Base-by-base conservation (phyloP, 805 yeast genomes). In the Hanseniaspora valbyensis region DNA sequence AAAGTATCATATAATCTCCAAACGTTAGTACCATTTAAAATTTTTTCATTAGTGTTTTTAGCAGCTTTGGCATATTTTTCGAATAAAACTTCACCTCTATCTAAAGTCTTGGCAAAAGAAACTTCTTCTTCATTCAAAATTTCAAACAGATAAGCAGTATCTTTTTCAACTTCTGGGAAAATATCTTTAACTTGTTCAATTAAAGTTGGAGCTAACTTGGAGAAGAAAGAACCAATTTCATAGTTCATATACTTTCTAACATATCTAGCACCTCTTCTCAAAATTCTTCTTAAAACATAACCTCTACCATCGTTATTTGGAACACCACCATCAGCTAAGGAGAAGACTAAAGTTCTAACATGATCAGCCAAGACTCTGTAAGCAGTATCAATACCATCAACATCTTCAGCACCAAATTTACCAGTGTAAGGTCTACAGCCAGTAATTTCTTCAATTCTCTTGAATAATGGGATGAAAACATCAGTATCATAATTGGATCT, bases 251-350 rank as follows among this genome's bases (percentile, higher is more conserved):
- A 89, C 71, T 92, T 92, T 68, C 97, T 83, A 41, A 83, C 96
- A 62, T 86, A 92, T 69, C 98, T 83, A 36, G 96, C 86, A 62
- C 98, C 99, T 74, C 99, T 83, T 74, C 99, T 83, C 62, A 92
- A 73, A 59, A 92, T 89, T 73, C 99, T 83, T 72, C 99, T 82
- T 66, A 92, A 72, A 40, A 92, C 99, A 63, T 92, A 92, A 60
- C 99, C 99, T 71, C 98, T 83, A 60, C 99, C 99, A 65, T 92
- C 98, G 63, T 89, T 92, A 70, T 92, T 92, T 63, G 99, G 99
- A 52, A 92, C 96, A 63, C 98, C 99, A 62, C 99, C 99, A 67
- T 92, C 99, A 36, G 95, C 85, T 54, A 92, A 75, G 44, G 99
- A 96, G 67, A 92, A 86, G 2, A 95, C 86, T 65, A 92, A 75